These are phyloP conservation scores for Candida quercuum DNA, from an alignment of 805 yeast genomes.

Conservation along the genomic window DNA sequence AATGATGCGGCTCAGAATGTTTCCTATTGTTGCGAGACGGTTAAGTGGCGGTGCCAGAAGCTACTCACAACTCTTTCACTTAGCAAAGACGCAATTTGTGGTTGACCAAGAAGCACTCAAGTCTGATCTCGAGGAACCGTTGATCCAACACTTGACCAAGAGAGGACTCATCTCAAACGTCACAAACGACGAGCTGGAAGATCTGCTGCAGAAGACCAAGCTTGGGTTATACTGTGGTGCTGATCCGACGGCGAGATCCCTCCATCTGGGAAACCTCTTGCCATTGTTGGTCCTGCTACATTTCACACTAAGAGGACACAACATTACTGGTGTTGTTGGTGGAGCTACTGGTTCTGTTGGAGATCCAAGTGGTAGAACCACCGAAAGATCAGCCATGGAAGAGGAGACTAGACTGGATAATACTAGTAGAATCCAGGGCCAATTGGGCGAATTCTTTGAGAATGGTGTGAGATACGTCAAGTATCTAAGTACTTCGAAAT, in stretches of 20 bases:
- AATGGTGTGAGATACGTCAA: conserved; percentile 61
- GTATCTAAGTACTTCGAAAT: conserved; percentile 21
- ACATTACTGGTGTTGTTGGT: conserved; percentile 78
- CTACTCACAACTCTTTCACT: conserved; percentile 1
- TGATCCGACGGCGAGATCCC: conserved; percentile 87
- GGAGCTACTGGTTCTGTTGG: conserved; percentile 97
- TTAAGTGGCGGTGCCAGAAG: too few relatives aligned
- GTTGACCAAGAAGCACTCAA: conserved; percentile 17
- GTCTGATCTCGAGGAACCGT: conserved; percentile 31
- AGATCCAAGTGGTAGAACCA: conserved; percentile 88
- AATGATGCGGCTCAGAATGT: background rate
- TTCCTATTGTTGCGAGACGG: too few relatives aligned
- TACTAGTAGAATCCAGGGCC: conserved; percentile 52
- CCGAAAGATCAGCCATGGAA: conserved; percentile 66
- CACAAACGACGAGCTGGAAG: conserved; percentile 30
- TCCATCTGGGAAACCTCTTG: conserved; percentile 86
- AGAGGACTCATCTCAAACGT: conserved; percentile 43
- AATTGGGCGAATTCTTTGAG: conserved; percentile 54
- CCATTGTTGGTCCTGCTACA: conserved; percentile 85
- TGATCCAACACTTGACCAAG: conserved; percentile 34
- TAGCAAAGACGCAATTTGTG: conserved; percentile 6
- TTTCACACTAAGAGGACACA: conserved; percentile 80
- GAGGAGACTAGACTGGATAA: conserved; percentile 47
- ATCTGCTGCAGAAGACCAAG: conserved; percentile 25
- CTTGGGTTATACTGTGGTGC: conserved; percentile 86